A percentile compares a stretch with the other conserved stretches of the same genome.
phyloP scores from a whole-genome alignment of 2,329 filamentous ascomycete genomes.

The Trichoderma endophyticum region DNA sequence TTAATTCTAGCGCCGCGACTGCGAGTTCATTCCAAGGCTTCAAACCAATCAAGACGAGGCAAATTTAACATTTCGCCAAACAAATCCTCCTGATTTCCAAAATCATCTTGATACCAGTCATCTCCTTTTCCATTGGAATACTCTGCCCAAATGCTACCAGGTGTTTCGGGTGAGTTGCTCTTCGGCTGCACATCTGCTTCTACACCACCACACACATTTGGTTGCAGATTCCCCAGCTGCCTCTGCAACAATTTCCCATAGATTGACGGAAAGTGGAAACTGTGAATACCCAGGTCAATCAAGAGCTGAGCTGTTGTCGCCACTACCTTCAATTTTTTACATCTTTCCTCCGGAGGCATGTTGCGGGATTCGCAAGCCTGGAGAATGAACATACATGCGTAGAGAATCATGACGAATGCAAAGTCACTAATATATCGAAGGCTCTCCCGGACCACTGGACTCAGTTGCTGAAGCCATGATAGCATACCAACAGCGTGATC shows the following conservation, averaged over 20 bases:
- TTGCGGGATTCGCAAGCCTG: neutral
- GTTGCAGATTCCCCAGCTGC: neutral
- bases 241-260: neutral
- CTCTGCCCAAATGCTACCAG: neutral
- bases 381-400: neutral
- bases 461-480: neutral
- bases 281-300: neutral
- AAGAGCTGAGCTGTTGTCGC: neutral
- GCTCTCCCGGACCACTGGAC: neutral
- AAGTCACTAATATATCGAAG: neutral
- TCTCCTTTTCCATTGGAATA: neutral
- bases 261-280: neutral
- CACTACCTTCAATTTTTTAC: neutral
- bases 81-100: neutral
- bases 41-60: neutral
- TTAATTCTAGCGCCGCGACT: neutral
- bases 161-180: neutral
- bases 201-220: neutral
- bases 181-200: neutral
- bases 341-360: fast-evolving
- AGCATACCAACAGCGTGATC: neutral
- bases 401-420: neutral
- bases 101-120: neutral
- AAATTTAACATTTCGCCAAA: neutral
- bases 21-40: neutral